Conservation (phyloP, 345 rosid species). For the Eucalyptus dawsonii region DNA sequence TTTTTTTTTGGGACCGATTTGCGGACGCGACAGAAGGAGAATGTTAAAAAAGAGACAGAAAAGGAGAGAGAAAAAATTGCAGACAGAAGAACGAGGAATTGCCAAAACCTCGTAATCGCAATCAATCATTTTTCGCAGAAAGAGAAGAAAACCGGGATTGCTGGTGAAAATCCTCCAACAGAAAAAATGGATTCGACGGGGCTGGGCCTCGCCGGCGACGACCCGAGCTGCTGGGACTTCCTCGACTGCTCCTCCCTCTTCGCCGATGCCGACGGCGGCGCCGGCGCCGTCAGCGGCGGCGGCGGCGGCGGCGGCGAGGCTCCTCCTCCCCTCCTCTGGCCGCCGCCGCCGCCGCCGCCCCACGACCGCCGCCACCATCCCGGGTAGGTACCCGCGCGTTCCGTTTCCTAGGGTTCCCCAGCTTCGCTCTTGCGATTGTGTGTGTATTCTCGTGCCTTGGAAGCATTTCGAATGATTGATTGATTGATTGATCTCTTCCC, state of each 20-base stretch:
- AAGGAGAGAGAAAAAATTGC: neutral
- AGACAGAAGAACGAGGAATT: neutral
- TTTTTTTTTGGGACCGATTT: neutral
- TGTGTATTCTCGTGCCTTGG: neutral
- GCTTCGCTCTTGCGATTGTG: neutral
- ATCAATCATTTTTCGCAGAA: neutral
- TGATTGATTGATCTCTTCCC: neutral
- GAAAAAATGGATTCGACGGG: conserved; percentile 2
- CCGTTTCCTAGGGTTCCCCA: neutral
- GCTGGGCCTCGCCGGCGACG: neutral
- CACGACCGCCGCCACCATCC: neutral
- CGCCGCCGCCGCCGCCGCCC: neutral
- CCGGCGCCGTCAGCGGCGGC: too few relatives aligned
- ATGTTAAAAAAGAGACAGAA: too few relatives aligned
- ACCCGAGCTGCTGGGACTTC: conserved; percentile 14
- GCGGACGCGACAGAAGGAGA: neutral
- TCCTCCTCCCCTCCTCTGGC: neutral
- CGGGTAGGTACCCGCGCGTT: neutral
- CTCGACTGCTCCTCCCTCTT: conserved; percentile 16
- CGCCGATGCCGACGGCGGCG: neutral
- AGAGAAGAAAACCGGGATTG: neutral
- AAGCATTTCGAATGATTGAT: neutral
- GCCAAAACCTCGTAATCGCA: neutral
- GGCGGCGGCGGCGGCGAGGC: too few relatives aligned
- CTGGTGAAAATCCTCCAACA: too few relatives aligned